Percentiles rank a stretch among this genome's conserved stretches.
Evolutionary conservation across 1,284 basidiomycete species (phyloP).

Genomic region (Coriolopsis trogii): DNA sequence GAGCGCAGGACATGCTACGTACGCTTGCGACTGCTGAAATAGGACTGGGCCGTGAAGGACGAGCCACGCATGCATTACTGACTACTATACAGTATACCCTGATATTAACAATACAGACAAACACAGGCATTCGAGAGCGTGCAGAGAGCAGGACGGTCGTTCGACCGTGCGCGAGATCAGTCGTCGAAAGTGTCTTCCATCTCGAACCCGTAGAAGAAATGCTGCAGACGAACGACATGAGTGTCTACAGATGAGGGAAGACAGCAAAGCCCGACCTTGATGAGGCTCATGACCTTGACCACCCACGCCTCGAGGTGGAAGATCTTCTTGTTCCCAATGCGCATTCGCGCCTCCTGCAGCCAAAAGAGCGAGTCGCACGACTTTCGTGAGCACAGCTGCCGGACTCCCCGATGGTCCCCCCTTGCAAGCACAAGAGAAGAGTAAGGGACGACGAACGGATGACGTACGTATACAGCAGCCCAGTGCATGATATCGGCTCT

Average conservation of each 20-base stretch:
- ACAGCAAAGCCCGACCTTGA: constrained; percentile 52
- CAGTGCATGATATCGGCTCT: constrained; percentile 94
- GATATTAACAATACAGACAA: constrained; percentile 15
- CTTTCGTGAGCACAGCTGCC: not conserved
- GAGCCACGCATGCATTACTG: not conserved
- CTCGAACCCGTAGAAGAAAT: constrained; percentile 24
- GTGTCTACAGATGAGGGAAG: not conserved
- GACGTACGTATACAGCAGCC: constrained; percentile 92
- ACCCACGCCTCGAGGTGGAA: constrained; percentile 96
- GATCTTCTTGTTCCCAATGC: constrained; percentile 91
- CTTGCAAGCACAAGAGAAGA: too few relatives aligned
- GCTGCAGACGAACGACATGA: not conserved
- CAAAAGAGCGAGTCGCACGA: not conserved
- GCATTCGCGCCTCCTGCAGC: constrained; percentile 85
- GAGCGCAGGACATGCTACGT: too few relatives aligned
- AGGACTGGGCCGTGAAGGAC: not conserved
- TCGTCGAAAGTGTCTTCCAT: constrained; percentile 25
- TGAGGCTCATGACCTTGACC: constrained; percentile 81
- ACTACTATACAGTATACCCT: constrained; percentile 21
- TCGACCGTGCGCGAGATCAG: not conserved
- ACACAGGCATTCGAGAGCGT: too few relatives aligned
- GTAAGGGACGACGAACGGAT: not conserved
- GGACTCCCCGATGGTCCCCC: too few relatives aligned
- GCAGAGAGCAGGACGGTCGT: too few relatives aligned
- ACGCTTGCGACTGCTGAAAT: too few relatives aligned